These are phyloP conservation scores for Pseudonitzschia multiseries DNA, from an alignment of 108 stramenopile genomes.

Conservation along the genomic window DNA sequence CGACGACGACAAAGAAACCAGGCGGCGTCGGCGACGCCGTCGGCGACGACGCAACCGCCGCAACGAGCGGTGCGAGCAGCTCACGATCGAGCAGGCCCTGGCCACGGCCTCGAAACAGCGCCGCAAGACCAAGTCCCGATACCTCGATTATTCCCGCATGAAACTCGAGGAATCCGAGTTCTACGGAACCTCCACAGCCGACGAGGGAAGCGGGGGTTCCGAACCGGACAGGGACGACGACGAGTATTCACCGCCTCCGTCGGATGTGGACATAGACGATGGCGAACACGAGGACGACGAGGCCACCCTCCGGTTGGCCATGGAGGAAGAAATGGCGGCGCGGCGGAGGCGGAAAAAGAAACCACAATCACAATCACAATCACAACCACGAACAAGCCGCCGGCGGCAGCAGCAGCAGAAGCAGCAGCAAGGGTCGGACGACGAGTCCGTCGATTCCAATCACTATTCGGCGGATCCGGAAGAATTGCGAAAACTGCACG, in stretches of 20 bases:
- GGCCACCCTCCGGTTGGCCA: constrained; percentile 51
- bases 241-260: constrained; percentile 20
- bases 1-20: neutral
- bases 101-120: constrained; percentile 6
- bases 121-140: constrained; percentile 31
- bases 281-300: constrained; percentile 42
- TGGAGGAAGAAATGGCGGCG: constrained; percentile 36
- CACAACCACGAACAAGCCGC: neutral
- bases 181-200: constrained; percentile 64
- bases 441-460: neutral
- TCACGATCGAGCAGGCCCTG: constrained; percentile 73
- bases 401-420: neutral
- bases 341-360: constrained; percentile 6
- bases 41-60: constrained; percentile 2
- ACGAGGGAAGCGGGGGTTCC: constrained; percentile 22
- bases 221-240: constrained; percentile 31
- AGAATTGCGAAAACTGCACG: constrained; percentile 50
- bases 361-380: neutral
- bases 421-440: neutral
- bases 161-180: constrained; percentile 24
- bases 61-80: neutral
- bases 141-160: constrained; percentile 29
- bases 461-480: constrained; percentile 40
- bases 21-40: neutral
- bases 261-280: constrained; percentile 3